Conservation (phyloP, 202 grass and related monocot genomes). For the Cymbopogon flexuosus region DNA sequence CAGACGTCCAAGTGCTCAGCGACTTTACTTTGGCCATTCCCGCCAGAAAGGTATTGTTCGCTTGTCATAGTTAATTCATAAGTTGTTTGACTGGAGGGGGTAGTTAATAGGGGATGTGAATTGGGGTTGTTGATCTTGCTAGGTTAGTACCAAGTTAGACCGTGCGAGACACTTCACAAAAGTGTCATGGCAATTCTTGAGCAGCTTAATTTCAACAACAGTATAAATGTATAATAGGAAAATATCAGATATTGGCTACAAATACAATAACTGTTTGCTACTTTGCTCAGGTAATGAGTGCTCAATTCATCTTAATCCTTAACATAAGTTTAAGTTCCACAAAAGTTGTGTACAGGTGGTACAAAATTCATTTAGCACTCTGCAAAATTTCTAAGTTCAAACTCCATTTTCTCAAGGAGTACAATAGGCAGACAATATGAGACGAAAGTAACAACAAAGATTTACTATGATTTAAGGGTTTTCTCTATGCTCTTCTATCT, state of each 20-base stretch:
- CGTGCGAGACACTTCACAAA: conserved; percentile 12
- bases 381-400: neutral
- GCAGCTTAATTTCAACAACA: conserved; percentile 27
- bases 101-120: neutral
- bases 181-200: neutral
- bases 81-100: neutral
- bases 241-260: conserved; percentile 11
- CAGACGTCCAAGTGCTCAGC: conserved; percentile 71
- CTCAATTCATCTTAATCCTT: neutral
- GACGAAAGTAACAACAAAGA: neutral
- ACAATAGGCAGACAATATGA: neutral
- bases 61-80: neutral
- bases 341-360: conserved; percentile 4
- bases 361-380: neutral
- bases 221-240: neutral
- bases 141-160: conserved; percentile 18
- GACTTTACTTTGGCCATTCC: conserved; percentile 65
- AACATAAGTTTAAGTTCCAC: conserved; percentile 13
- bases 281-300: neutral
- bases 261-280: neutral
- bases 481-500: neutral
- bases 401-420: conserved; percentile 1
- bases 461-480: neutral
- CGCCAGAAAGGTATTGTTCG: conserved; percentile 67
- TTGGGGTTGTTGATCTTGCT: neutral